These are phyloP conservation scores for Myxozyma sirexii DNA, from an alignment of 805 yeast species.

Conservation along the genomic window DNA sequence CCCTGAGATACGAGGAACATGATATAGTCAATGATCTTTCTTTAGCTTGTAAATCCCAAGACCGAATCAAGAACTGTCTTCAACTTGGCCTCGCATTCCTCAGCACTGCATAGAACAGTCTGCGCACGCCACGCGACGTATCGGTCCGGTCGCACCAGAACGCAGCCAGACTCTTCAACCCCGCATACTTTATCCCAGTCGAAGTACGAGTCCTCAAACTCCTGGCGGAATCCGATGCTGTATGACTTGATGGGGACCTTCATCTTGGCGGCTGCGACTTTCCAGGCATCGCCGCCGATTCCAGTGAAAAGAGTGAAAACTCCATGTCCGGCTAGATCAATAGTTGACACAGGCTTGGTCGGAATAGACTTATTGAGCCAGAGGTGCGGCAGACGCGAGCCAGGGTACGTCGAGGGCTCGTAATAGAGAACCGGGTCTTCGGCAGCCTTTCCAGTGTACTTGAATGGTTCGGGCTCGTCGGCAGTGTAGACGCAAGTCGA, in stretches of 20 bases:
- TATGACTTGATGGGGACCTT: background rate
- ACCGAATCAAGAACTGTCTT: background rate
- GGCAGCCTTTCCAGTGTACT: background rate
- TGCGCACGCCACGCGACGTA: background rate
- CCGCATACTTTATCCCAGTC: background rate
- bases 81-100: background rate
- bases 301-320: background rate
- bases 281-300: background rate
- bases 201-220: background rate
- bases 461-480: background rate
- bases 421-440: background rate
- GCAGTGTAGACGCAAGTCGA: background rate
- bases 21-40: too few species aligned
- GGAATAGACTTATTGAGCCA: background rate
- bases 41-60: background rate
- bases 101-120: background rate
- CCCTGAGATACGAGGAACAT: too few species aligned
- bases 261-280: background rate
- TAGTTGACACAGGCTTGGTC: background rate
- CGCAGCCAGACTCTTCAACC: background rate
- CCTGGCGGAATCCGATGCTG: conserved; percentile 3
- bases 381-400: conserved; percentile 1
- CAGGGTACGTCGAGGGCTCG: conserved; percentile 2
- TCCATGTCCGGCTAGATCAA: background rate
- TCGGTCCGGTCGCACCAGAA: background rate